These are phyloP conservation scores for Stylonectria norvegica DNA, from an alignment of 2,329 filamentous ascomycete genomes.

Conservation along the genomic window DNA sequence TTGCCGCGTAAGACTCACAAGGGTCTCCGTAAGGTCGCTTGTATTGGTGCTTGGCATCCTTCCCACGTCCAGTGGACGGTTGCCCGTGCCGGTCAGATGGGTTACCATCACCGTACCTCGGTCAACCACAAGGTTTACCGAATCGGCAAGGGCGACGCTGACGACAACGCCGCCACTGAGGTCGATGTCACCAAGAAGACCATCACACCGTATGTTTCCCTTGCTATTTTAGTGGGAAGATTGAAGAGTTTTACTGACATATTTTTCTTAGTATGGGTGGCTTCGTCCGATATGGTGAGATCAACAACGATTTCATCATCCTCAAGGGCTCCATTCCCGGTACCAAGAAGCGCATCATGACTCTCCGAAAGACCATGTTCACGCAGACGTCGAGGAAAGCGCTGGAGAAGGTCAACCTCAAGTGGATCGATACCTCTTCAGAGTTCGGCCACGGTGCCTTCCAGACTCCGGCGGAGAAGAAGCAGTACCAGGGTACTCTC, in stretches of 20 bases:
- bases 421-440: slow-evolving; percentile 99
- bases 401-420: slow-evolving; percentile 98
- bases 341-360: slow-evolving; percentile 99
- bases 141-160: slow-evolving; percentile 87
- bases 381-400: slow-evolving; percentile 91
- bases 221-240: not conserved
- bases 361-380: slow-evolving; percentile 98
- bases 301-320: slow-evolving; percentile 99
- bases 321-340: slow-evolving; percentile 97
- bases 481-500: slow-evolving; percentile 94
- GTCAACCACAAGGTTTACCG: slow-evolving; percentile 99
- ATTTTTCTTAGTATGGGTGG: slow-evolving; percentile 74
- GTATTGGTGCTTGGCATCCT: slow-evolving; percentile 99
- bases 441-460: slow-evolving; percentile 99
- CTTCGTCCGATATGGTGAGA: slow-evolving; percentile 98
- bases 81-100: slow-evolving; percentile 98
- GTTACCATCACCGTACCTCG: slow-evolving; percentile 99
- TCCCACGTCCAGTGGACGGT: slow-evolving; percentile 99
- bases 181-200: slow-evolving; percentile 98
- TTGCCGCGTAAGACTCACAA: slow-evolving; percentile 99
- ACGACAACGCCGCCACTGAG: slow-evolving; percentile 90
- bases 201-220: slow-evolving; percentile 88
- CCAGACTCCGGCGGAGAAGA: slow-evolving; percentile 98
- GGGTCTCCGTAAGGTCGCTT: slow-evolving; percentile 99
- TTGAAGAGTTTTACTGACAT: slow-evolving; percentile 31